Evolutionary conservation across 768 basidiomycete species (phyloP).

Genomic region (Kwoniella newhampshirensis): DNA sequence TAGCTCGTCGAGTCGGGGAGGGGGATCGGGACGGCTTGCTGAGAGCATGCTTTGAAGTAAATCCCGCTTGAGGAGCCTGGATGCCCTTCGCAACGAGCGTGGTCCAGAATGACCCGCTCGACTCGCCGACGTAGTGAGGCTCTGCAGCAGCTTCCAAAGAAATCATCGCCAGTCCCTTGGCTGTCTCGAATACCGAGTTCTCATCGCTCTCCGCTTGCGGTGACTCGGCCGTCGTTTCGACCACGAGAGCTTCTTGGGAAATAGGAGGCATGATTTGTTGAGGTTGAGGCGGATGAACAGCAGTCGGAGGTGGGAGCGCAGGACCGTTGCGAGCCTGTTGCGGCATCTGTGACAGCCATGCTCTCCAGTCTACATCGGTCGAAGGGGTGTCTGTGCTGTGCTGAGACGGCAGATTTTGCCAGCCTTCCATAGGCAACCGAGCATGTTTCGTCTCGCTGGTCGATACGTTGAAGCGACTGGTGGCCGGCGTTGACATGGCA

Average conservation of each 20-base stretch:
- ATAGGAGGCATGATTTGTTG: conserved; percentile 56
- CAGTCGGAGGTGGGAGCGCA: conserved; percentile 60
- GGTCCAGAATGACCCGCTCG: conserved; percentile 24
- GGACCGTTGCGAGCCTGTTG: conserved; percentile 21
- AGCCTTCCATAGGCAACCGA: not conserved
- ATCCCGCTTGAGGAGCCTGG: not conserved
- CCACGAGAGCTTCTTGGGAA: no score
- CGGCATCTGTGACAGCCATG: conserved; percentile 9
- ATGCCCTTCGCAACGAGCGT: conserved; percentile 12
- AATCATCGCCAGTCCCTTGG: conserved; percentile 31
- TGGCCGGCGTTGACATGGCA: conserved; percentile 1
- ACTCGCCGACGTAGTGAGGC: conserved; percentile 33
- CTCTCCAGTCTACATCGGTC: conserved; percentile 12
- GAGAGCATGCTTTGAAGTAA: no score
- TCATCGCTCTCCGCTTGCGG: conserved; percentile 6
- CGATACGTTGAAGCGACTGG: not conserved
- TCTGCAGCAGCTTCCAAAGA: conserved; percentile 31
- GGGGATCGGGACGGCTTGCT: not conserved
- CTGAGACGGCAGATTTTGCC: not conserved
- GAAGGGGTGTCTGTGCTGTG: not conserved
- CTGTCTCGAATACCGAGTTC: conserved; percentile 17
- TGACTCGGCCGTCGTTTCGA: not conserved
- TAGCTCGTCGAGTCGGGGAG: not conserved
- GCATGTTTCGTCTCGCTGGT: not conserved
- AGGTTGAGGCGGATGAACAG: conserved; percentile 69